These are phyloP conservation scores for Yarrowia hollandica DNA, from an alignment of 805 yeast genomes.

Conservation along the genomic window DNA sequence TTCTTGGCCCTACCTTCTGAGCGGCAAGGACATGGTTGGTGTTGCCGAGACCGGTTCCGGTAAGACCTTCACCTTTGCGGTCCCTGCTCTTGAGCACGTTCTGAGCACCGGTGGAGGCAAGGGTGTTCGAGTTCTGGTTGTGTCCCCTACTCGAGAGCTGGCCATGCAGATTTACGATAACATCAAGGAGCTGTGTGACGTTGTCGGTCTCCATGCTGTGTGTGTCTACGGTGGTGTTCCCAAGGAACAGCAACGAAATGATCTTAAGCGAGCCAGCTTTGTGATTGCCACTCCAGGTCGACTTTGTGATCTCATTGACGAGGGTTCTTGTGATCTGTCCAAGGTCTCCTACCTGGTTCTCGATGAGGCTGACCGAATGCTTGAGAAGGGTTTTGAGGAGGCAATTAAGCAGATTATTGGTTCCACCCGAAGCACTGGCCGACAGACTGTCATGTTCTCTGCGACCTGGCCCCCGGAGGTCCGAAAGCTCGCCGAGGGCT, in stretches of 20 bases:
- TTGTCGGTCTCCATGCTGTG: conserved; percentile 64
- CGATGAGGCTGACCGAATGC: conserved; percentile 99
- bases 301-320: conserved; percentile 83
- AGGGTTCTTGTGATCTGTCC: conserved; percentile 73
- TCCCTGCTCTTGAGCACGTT: conserved; percentile 86
- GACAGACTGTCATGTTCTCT: conserved; percentile 97
- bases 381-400: conserved; percentile 97
- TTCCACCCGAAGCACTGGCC: conserved; percentile 48
- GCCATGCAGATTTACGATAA: conserved; percentile 93
- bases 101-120: conserved; percentile 41
- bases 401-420: conserved; percentile 85
- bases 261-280: conserved; percentile 59
- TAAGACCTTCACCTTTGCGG: conserved; percentile 95
- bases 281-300: conserved; percentile 99
- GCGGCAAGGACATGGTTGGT: conserved; percentile 85
- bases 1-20: conserved; percentile 87
- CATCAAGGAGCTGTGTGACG: conserved; percentile 60
- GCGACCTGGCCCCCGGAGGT: conserved; percentile 99
- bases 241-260: conserved; percentile 82
- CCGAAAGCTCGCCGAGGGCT: conserved; percentile 82
- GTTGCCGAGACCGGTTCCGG: conserved; percentile 99
- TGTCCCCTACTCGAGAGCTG: conserved; percentile 96
- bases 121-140: conserved; percentile 73
- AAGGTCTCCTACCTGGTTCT: conserved; percentile 75
- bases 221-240: conserved; percentile 98